Evolutionary conservation across 2,329 filamentous ascomycete genomes (phyloP).

Genomic region (Monilinia aucupariae): DNA sequence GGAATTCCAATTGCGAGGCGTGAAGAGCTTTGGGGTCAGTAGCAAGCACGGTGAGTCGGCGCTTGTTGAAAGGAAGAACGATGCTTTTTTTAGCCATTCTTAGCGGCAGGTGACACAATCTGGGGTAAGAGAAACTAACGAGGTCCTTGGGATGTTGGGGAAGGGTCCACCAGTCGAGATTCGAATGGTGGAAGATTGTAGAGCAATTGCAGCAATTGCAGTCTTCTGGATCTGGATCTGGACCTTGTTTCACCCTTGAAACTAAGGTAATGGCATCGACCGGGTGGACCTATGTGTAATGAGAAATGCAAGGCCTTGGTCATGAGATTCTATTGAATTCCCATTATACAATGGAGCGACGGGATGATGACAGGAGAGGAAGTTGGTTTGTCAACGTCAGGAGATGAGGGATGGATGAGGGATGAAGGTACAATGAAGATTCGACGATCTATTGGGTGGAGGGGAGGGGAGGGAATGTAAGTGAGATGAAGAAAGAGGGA

Average conservation of each 20-base stretch:
- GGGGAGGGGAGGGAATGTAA: background rate
- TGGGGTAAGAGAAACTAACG: conserved; percentile 24
- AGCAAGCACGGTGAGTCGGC: conserved; percentile 11
- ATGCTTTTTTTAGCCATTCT: background rate
- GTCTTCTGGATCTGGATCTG: no score
- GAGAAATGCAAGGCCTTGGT: conserved; percentile 28
- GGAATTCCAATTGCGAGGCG: conserved; percentile 17
- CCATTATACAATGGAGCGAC: conserved; percentile 1
- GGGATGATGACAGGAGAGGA: conserved; percentile 9
- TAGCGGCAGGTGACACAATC: conserved; percentile 27
- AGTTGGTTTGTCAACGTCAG: conserved; percentile 22
- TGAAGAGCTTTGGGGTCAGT: conserved; percentile 4
- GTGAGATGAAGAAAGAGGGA: no score
- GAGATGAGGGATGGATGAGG: conserved; percentile 3
- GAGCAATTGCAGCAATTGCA: no score
- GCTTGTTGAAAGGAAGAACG: conserved; percentile 2
- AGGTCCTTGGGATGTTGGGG: conserved; percentile 10
- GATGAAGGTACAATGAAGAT: no score
- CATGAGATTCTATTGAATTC: conserved; percentile 25
- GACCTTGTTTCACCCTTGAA: background rate
- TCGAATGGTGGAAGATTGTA: conserved; percentile 3
- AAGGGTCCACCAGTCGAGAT: background rate
- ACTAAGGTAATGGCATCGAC: conserved; percentile 9
- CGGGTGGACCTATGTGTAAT: conserved; percentile 28
- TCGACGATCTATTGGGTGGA: conserved; percentile 7